Conservation (phyloP, 352 stramenopile genomes). For the Thraustochytrium striatum region DNA sequence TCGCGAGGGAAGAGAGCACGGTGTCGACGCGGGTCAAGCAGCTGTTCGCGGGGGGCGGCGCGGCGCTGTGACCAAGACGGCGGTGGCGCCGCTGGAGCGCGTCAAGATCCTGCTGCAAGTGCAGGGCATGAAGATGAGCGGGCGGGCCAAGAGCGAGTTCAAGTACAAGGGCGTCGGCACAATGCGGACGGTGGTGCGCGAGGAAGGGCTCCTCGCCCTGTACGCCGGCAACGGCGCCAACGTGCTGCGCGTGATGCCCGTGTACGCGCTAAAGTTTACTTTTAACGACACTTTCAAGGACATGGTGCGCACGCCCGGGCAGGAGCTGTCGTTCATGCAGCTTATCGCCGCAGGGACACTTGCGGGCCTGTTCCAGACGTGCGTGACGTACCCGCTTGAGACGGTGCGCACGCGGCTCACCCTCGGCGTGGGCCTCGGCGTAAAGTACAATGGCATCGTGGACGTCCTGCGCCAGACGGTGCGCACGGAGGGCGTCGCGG, state of each 20-base stretch:
- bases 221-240: conserved; percentile 53
- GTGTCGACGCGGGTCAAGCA: conserved; percentile 1
- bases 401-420: conserved; percentile 72
- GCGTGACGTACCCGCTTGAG: conserved; percentile 77
- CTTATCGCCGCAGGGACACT: conserved; percentile 61
- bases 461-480: conserved; percentile 68
- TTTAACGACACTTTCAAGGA: conserved; percentile 80
- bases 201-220: conserved; percentile 51
- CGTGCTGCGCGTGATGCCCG: conserved; percentile 52
- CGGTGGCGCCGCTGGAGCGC: conserved; percentile 76
- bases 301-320: conserved; percentile 57
- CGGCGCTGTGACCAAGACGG: conserved; percentile 59
- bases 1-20: neutral
- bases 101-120: conserved; percentile 87
- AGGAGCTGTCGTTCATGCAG: conserved; percentile 59
- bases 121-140: conserved; percentile 50
- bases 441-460: conserved; percentile 68
- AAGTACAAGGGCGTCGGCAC: conserved; percentile 51
- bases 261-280: conserved; percentile 62
- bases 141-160: neutral
- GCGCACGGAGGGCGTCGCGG: conserved; percentile 66
- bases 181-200: conserved; percentile 47
- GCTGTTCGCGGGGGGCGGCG: conserved; percentile 10
- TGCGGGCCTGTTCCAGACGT: conserved; percentile 72
- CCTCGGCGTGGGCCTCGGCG: conserved; percentile 64